These are phyloP conservation scores for Zymoseptoria pseudotritici DNA, from an alignment of 2,329 filamentous ascomycete genomes.

Conservation along the genomic window DNA sequence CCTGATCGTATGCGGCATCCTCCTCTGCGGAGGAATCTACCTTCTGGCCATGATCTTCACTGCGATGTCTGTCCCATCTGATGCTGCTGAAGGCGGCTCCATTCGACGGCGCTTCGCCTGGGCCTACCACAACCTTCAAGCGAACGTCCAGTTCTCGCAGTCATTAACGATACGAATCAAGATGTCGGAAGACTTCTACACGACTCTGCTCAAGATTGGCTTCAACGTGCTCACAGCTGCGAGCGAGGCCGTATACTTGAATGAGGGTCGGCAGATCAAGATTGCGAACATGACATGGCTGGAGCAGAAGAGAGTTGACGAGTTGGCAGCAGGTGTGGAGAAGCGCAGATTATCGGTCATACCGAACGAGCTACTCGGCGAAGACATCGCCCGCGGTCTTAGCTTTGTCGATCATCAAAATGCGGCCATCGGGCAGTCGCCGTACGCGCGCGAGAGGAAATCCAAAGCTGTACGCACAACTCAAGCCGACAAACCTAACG, in stretches of 20 bases:
- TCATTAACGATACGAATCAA: slow-evolving; percentile 62
- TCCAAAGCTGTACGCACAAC: slow-evolving; percentile 20
- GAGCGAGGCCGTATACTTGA: slow-evolving; percentile 90
- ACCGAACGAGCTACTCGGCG: slow-evolving; percentile 37
- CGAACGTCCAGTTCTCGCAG: slow-evolving; percentile 72
- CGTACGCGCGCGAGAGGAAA: slow-evolving; percentile 64
- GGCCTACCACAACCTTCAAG: slow-evolving; percentile 86
- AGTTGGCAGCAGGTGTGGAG: slow-evolving; percentile 54
- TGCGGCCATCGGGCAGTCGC: slow-evolving; percentile 29
- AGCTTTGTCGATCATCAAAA: slow-evolving; percentile 29
- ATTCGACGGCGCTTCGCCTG: slow-evolving; percentile 55
- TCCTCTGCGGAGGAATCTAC: slow-evolving; percentile 71
- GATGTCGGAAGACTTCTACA: slow-evolving; percentile 92
- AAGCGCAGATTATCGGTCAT: slow-evolving; percentile 31
- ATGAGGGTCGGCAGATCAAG: slow-evolving; percentile 72
- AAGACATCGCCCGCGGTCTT: slow-evolving; percentile 33
- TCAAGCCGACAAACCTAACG: slow-evolving; percentile 17
- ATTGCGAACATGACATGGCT: slow-evolving; percentile 79
- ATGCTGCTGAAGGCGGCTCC: slow-evolving; percentile 38
- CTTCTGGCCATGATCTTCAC: slow-evolving; percentile 67
- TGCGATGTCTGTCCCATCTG: slow-evolving; percentile 56
- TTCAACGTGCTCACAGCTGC: slow-evolving; percentile 87
- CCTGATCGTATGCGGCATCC: slow-evolving; percentile 73
- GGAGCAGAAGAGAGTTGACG: slow-evolving; percentile 74
- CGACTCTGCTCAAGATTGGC: slow-evolving; percentile 74